Conservation (phyloP, 2,329 filamentous ascomycete genomes). For the Thelonectria discophora region DNA sequence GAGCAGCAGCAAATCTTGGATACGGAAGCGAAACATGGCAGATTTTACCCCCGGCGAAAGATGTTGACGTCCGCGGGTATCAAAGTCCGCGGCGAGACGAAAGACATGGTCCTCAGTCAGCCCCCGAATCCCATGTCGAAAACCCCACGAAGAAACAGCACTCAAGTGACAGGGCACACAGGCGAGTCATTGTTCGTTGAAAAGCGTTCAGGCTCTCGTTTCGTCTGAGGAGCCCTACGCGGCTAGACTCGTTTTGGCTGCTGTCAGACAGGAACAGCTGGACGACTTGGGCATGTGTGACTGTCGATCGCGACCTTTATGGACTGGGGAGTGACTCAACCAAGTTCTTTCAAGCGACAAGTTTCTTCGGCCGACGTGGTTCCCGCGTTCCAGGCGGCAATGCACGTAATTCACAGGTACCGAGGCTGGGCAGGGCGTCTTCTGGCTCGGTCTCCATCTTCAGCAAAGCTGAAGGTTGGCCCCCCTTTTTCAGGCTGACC, state of each 20-base stretch:
- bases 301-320: not conserved
- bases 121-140: too few species aligned
- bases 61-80: not conserved
- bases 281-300: not conserved
- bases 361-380: too few species aligned
- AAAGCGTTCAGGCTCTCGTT: too few species aligned
- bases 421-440: not conserved
- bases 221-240: not conserved
- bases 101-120: not conserved
- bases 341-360: too few species aligned
- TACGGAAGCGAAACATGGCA: not conserved
- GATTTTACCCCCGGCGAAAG: not conserved
- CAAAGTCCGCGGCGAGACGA: not conserved
- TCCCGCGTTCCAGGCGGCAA: conserved; percentile 1
- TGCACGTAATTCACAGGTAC: not conserved
- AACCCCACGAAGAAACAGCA: too few species aligned
- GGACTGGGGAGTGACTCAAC: not conserved
- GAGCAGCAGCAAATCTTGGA: too few species aligned
- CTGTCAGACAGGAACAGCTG: not conserved
- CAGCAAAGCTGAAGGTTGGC: too few species aligned
- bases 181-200: too few species aligned
- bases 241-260: not conserved
- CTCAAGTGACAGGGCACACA: too few species aligned
- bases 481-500: not conserved
- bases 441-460: too few species aligned